phyloP scores from a whole-genome alignment of 495 filamentous ascomycete species.

The Cairneyella variabilis region DNA sequence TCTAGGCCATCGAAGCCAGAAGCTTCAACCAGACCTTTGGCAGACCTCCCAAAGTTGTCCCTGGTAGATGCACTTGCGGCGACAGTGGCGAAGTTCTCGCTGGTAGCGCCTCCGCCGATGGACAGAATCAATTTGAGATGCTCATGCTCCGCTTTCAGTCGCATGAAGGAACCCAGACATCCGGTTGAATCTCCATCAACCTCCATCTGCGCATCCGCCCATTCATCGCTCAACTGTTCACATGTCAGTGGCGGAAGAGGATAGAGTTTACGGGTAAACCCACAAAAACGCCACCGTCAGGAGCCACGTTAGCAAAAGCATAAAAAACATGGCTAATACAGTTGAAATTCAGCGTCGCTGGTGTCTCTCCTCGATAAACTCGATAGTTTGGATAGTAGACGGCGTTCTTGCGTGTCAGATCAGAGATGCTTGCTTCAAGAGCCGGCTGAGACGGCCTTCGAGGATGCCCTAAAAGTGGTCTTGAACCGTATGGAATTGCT shows the following conservation, averaged over 20 bases:
- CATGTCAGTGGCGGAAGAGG: too few species aligned
- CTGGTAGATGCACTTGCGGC: conserved; percentile 56
- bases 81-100: conserved; percentile 71
- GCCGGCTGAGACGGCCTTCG: conserved; percentile 21
- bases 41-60: conserved; percentile 71
- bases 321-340: conserved; percentile 77
- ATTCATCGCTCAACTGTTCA: conserved; percentile 76
- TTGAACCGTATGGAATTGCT: conserved; percentile 19
- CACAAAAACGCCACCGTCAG: conserved; percentile 82
- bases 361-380: conserved; percentile 73
- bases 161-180: conserved; percentile 70
- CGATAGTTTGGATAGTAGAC: conserved; percentile 91
- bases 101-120: conserved; percentile 81
- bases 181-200: conserved; percentile 78
- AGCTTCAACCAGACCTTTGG: conserved; percentile 64
- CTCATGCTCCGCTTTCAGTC: conserved; percentile 70
- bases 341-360: conserved; percentile 65
- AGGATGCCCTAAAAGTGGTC: not conserved
- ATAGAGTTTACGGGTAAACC: too few species aligned
- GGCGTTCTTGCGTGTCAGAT: conserved; percentile 62
- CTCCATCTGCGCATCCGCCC: conserved; percentile 73
- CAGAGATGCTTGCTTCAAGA: conserved; percentile 20
- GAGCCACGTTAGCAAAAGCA: conserved; percentile 79
- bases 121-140: conserved; percentile 78
- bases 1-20: conserved; percentile 85